phyloP scores from a whole-genome alignment of 208 protist genomes.

The Novymonas esmeraldas region DNA sequence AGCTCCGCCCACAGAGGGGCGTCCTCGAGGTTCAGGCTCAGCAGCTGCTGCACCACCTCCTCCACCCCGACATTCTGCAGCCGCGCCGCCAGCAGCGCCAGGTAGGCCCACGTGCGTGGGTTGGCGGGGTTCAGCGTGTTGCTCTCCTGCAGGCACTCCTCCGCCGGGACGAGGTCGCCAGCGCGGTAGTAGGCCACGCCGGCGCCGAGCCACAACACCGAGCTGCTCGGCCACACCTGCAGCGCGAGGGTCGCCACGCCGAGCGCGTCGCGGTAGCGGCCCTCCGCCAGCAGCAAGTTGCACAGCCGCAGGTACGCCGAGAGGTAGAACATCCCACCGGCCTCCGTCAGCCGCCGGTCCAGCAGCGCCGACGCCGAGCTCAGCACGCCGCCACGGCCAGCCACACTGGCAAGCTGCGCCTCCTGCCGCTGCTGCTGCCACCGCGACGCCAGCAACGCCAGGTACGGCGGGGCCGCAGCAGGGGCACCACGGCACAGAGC shows the following conservation, averaged over 20 bases:
- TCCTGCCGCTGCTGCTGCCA: constrained; percentile 11
- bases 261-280: constrained; percentile 74
- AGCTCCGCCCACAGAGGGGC: constrained; percentile 72
- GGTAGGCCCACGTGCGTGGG: constrained; percentile 87
- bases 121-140: constrained; percentile 88
- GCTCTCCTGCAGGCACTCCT: constrained; percentile 89
- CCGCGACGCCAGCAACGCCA: constrained; percentile 19
- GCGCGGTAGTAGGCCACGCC: constrained; percentile 88
- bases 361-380: constrained; percentile 1
- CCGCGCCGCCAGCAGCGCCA: constrained; percentile 57
- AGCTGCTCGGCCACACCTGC: constrained; percentile 68
- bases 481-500: constrained; percentile 41
- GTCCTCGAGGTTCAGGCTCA: constrained; percentile 66
- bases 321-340: constrained; percentile 13
- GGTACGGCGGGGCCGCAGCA: constrained; percentile 18
- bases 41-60: constrained; percentile 61
- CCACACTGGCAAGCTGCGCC: background rate
- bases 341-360: constrained; percentile 12
- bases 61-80: constrained; percentile 59
- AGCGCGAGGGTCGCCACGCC: constrained; percentile 74
- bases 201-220: constrained; percentile 86
- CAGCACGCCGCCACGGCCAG: background rate
- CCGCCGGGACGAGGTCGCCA: constrained; percentile 59
- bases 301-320: constrained; percentile 76
- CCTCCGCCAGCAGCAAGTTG: constrained; percentile 74